Base-by-base conservation (phyloP, 2,329 filamentous ascomycete genomes). In the Cladosporium oxysporum region DNA sequence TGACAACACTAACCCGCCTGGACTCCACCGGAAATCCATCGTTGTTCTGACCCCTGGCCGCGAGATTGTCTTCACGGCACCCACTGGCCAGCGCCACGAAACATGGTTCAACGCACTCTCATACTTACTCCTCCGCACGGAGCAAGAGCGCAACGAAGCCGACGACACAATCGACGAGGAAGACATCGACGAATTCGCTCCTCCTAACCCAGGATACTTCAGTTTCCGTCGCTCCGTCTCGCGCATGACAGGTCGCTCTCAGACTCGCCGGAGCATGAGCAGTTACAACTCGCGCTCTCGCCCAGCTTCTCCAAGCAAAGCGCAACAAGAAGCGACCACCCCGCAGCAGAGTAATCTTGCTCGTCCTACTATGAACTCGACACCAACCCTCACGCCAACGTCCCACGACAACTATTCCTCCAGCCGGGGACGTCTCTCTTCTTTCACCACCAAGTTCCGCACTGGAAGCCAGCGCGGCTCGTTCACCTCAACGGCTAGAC, bases 91-190 rank as follows among this genome's bases (percentile, higher is more conserved):
- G 76, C 87, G 95, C 67, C 95, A 99, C 75, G 95, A 99, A 81
- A 98, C 93, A 0, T 99, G 95, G 95, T 97, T 95, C 84, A 98
- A 98, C 75, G 93, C 95, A 0, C 84, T 99, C 64, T 96, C 92
- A 1, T 99, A 99, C 76, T 85, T 99, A 16, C 85, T 98, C 41
- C 84, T 97, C 33, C 89, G 93, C 55, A 93, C 87, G 35, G 82
- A 79, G 29, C 78, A 84, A 18, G 81, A 82, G 58, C 77, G 64
- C 78, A 65, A 65, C 5, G 73, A 76, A 62, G 85, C 82, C n/a
- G 84, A 86, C 61, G 81, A 85, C 53, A 77, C 80, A 47, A 85
- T 91, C 69, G 88, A 81, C 5, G 73, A 83, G 60, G 85, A 87
- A 61, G 87, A 89, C 67, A 80, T 87, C 44, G 83, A 85, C 47